Base-by-base conservation (phyloP, 1,284 basidiomycete species). In the Fomes fomentarius region DNA sequence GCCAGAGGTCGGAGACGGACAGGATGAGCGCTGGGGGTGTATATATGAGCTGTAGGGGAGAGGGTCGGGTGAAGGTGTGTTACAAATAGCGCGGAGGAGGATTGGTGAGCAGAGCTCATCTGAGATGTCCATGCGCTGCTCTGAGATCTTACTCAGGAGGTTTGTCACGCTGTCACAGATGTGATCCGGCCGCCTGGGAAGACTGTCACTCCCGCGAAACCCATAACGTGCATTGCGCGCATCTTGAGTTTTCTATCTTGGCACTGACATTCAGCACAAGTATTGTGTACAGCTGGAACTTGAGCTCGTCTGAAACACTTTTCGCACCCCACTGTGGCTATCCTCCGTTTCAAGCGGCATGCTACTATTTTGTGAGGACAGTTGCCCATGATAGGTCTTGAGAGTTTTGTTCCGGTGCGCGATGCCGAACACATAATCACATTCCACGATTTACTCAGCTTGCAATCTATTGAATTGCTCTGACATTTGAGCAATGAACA, bases 61-160 rank as follows among this genome's bases (percentile, higher is more conserved):
- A 38, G 48, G n/a, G n/a, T n/a, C n/a, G n/a, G n/a, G n/a, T n/a
- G n/a, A 14, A 50, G 47, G 51, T 25, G 43, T 40, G 41, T 60
- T 61, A 61, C 59, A 61, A 61, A 61, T 61, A 61, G 59, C 51
- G 48, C 39, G 53, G 50, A 47, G 56, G 51, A 35, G 56, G 59
- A 61, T 61, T 61, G 59, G 59, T 61, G 59, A 61, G 59, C 59
- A 61, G 35, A 52, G n/a, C 53, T 35, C 56, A 55, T 55, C 53
- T 55, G 37, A 56, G 44, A 52, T 54, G 56, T 51, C 45, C 56
- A 50, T 52, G 56, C 59, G 53, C 56, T 52, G 50, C 51, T 35
- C 46, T 40, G 58, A 52, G 46, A 45, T 48, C 56, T 56, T 52
- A 47, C 52, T 50, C 42, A 50, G 53, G 52, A 34, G 22, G n/a